phyloP scores from a whole-genome alignment of 805 yeast genomes.

The Wickerhamiella alocasiicola region DNA sequence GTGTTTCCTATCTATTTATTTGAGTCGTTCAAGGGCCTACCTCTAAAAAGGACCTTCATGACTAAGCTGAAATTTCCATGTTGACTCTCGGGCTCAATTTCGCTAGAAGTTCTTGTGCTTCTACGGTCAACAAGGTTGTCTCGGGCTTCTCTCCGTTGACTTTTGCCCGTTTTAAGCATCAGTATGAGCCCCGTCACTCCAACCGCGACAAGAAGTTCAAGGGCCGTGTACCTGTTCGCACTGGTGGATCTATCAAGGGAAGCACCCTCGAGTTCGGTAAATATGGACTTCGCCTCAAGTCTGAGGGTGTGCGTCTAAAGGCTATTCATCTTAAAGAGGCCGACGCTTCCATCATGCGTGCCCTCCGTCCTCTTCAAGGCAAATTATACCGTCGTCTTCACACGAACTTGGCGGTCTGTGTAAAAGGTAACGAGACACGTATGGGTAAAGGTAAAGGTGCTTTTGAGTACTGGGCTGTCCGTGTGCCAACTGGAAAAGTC shows the following conservation, averaged over 20 bases:
- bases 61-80: too few species aligned
- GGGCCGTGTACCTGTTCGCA: conserved; percentile 88
- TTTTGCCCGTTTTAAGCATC: conserved; percentile 19
- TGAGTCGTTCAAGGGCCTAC: too few species aligned
- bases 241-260: conserved; percentile 89
- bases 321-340: conserved; percentile 89
- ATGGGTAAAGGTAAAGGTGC: conserved; percentile 99
- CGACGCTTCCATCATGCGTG: conserved; percentile 71
- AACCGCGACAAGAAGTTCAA: conserved; percentile 67
- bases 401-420: conserved; percentile 80
- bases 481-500: conserved; percentile 92
- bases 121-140: neutral
- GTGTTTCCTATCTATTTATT: too few species aligned
- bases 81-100: too few species aligned
- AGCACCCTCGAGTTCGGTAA: conserved; percentile 68
- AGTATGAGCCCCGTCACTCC: conserved; percentile 49
- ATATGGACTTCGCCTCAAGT: conserved; percentile 73
- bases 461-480: conserved; percentile 91
- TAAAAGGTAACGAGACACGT: conserved; percentile 97
- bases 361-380: conserved; percentile 63
- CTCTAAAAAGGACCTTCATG: too few species aligned
- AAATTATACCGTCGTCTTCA: conserved; percentile 66
- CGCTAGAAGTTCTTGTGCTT: too few species aligned
- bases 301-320: conserved; percentile 75
- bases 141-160: conserved; percentile 5